Base-by-base conservation (phyloP, 2,329 filamentous ascomycete genomes). In the Sclerotinia trifoliorum region DNA sequence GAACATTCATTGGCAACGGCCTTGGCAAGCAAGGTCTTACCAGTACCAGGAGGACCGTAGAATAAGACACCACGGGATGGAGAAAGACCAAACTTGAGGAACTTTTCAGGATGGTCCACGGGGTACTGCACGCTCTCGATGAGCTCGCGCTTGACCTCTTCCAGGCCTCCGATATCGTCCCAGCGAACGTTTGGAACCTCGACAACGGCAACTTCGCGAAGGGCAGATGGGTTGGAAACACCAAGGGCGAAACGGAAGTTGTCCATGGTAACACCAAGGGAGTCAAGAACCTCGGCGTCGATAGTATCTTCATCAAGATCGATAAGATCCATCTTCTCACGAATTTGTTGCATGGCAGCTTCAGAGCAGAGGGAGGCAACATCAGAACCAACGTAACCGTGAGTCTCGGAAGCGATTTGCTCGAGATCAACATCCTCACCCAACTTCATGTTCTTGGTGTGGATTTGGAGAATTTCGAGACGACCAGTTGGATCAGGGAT, bases 371-470 rank as follows among this genome's bases (percentile, higher is more conserved):
- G 92, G 42, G 95, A 96, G 69, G 95, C 95, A 80, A 99, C 85
- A 90, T 99, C 95, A 44, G 95, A 98, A 84, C 95, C 95, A 74
- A 99, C 95, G 77, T 98, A 99, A 83, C 95, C 95, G 84, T 99
- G 95, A 58, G 95, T 99, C 85, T 99, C 95, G 42, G 95, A 88
- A 66, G 95, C 95, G 77, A 99, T 97, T 77, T 93, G 90, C 84
- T 97, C 94, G 56, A 99, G 88, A 77, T 99, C 95, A 71, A 99
- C 95, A 76, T 98, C 95, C 69, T 98, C 95, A 70, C 83, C 93
- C 71, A 99, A 88, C 86, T 99, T 99, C 95, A 99, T 99, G 88
- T 99, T 99, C 90, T 99, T 99, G 81, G 95, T 99, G 87, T 99
- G 95, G 75, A 99, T 99, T 82, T 96, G 93, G 70, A 99, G 89